Base-by-base conservation (phyloP, 148 eudicot genomes). In the Polygonum aviculare region DNA sequence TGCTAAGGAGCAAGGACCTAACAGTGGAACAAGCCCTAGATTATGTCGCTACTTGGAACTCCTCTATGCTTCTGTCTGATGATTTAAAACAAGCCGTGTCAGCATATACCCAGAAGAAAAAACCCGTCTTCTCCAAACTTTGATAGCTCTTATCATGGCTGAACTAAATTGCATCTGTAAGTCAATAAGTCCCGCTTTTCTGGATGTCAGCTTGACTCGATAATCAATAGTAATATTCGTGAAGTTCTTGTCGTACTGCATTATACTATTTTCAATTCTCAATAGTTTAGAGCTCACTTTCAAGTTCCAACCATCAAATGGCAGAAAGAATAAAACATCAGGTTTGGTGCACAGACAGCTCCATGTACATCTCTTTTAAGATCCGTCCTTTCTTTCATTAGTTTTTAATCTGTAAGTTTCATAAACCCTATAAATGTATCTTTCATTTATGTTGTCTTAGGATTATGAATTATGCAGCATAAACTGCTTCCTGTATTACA, bases 41-140 rank as follows among this genome's bases (percentile, higher is more conserved):
- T 62, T 95, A 93, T 81, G 88, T 93, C 36, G 98, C 99, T 49
- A 93, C 99, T 2, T 93, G 97, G 99, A 95, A 95, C 82, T 87
- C 98, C 55, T 82, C 87, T 62, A 83, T 87, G 85, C 87, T 95
- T 79, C 33, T 93, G n/a, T 95, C 98, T 12, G 88, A 84, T 76
- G 97, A 93, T 80, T 80, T 93, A 5, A 77, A 78, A 39, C 91
- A 93, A 74, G 98, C 91, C 7, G 18, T 76, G 22, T 80, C 86
- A 0, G 89, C 99, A 5, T 85, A 77, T 35, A 54, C 54, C 15
- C 90, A 90, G 69, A 95, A 93, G 83, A 82, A 88, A 52, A 91
- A 86, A 75, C 97, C 99, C 4, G 41, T 41, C 38, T 95, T 86
- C 75, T 77, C 97, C 10, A 95, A 95, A 85, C 94, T 94, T 57